Evolutionary conservation across 305 asterid species (phyloP).

Genomic region (Solanum hybrid): DNA sequence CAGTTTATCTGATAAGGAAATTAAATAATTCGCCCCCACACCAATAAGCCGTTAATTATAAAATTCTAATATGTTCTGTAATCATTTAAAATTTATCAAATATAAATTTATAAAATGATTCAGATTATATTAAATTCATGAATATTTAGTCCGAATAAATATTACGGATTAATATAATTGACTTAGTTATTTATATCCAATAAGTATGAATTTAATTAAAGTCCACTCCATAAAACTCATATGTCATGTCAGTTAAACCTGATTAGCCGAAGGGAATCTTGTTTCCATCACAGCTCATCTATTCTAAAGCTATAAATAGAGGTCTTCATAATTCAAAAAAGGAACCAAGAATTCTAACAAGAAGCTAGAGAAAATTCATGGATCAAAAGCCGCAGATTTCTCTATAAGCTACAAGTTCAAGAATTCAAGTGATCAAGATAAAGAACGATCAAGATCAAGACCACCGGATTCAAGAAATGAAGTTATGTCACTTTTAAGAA

Average conservation of each 20-base stretch:
- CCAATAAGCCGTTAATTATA: background rate
- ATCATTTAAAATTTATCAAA: background rate
- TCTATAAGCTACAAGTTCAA: too few relatives aligned
- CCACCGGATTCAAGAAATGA: too few relatives aligned
- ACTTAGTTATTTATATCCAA: background rate
- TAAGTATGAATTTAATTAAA: too few relatives aligned
- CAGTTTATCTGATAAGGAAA: background rate
- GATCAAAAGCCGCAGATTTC: too few relatives aligned
- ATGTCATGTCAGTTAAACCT: background rate
- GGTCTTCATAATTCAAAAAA: background rate
- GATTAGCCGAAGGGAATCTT: background rate
- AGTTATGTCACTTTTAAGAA: too few relatives aligned
- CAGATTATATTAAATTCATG: background rate
- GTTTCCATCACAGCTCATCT: background rate
- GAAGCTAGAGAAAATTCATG: background rate
- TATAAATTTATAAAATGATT: too few relatives aligned
- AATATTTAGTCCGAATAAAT: too few relatives aligned
- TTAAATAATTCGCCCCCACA: background rate
- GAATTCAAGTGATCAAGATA: too few relatives aligned
- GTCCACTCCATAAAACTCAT: background rate
- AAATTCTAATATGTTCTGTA: too few relatives aligned
- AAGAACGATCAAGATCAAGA: too few relatives aligned
- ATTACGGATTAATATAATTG: background rate
- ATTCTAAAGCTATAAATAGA: too few relatives aligned
- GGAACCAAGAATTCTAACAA: background rate